Evolutionary conservation across 768 basidiomycete species (phyloP).

Genomic region (Russula sp.): DNA sequence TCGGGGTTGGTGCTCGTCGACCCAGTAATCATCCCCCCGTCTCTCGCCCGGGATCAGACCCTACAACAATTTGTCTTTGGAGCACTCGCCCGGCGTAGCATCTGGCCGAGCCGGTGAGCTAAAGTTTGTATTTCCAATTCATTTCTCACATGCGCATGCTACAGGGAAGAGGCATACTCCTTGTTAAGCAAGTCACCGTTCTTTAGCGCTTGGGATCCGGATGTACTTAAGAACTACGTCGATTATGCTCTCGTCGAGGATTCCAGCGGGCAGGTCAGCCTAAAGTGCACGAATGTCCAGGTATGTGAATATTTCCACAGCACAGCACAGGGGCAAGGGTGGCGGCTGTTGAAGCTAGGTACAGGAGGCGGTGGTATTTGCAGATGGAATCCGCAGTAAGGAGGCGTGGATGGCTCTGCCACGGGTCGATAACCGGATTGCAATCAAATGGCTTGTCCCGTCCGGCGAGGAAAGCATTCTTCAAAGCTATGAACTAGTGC

Average conservation of each 20-base stretch:
- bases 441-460: conserved; percentile 50
- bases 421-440: conserved; percentile 41
- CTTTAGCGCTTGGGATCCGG: conserved; percentile 65
- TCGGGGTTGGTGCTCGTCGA: conserved; percentile 68
- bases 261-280: conserved; percentile 36
- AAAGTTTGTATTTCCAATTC: not conserved
- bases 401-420: conserved; percentile 34
- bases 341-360: not conserved
- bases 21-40: conserved; percentile 49
- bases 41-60: not conserved
- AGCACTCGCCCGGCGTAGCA: conserved; percentile 51
- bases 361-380: conserved; percentile 54
- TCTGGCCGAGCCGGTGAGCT: conserved; percentile 54
- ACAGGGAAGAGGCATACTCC: conserved; percentile 52
- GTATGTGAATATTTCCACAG: conserved; percentile 16
- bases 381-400: conserved; percentile 33
- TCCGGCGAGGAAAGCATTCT: conserved; percentile 28
- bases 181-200: conserved; percentile 50
- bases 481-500: conserved; percentile 14
- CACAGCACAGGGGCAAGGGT: not conserved
- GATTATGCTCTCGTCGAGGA: conserved; percentile 45
- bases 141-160: not conserved
- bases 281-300: conserved; percentile 61
- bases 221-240: conserved; percentile 51
- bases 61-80: conserved; percentile 27